These are phyloP conservation scores for Sordariomycetes sp. DNA, from an alignment of 2,329 filamentous ascomycete genomes.

Conservation along the genomic window DNA sequence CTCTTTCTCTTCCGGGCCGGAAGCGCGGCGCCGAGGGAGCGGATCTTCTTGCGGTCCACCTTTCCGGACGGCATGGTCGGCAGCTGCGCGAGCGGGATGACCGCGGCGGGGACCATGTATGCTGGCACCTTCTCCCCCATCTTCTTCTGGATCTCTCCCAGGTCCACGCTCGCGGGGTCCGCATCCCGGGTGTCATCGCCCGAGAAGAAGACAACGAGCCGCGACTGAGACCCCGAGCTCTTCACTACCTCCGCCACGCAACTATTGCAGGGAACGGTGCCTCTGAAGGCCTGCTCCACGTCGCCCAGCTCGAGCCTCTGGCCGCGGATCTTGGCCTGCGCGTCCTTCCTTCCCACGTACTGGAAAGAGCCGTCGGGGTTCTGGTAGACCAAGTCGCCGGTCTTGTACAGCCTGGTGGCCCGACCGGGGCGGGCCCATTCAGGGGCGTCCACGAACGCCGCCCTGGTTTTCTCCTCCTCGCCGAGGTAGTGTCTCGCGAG, in stretches of 20 bases:
- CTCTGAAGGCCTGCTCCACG: slow-evolving; percentile 30
- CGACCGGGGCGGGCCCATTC: slow-evolving; percentile 26
- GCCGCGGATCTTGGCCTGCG: slow-evolving; percentile 58
- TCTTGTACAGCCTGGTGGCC: slow-evolving; percentile 40
- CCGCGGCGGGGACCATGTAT: slow-evolving; percentile 1
- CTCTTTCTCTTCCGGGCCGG: slow-evolving; percentile 7
- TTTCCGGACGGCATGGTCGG: background rate
- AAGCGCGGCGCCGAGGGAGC: slow-evolving; percentile 29
- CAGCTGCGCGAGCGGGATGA: background rate
- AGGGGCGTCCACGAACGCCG: slow-evolving; percentile 45
- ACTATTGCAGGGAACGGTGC: slow-evolving; percentile 29
- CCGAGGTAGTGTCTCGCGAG: slow-evolving; percentile 52
- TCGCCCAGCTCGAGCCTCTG: slow-evolving; percentile 51
- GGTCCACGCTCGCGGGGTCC: slow-evolving; percentile 11
- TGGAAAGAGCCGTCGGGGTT: slow-evolving; percentile 36
- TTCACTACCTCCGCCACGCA: slow-evolving; percentile 38
- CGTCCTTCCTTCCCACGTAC: slow-evolving; percentile 54
- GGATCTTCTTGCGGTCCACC: slow-evolving; percentile 17
- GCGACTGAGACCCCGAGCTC: slow-evolving; percentile 29
- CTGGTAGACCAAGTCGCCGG: slow-evolving; percentile 47
- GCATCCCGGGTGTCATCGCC: slow-evolving; percentile 13
- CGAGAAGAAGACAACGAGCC: slow-evolving; percentile 32
- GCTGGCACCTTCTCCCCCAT: slow-evolving; percentile 19
- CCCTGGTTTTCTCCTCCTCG: slow-evolving; percentile 45
- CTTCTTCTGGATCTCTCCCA: slow-evolving; percentile 14